A percentile compares a stretch with the other conserved stretches of the same genome.
phyloP scores from a whole-genome alignment of 441 rosid species.

The Croton setiger region DNA sequence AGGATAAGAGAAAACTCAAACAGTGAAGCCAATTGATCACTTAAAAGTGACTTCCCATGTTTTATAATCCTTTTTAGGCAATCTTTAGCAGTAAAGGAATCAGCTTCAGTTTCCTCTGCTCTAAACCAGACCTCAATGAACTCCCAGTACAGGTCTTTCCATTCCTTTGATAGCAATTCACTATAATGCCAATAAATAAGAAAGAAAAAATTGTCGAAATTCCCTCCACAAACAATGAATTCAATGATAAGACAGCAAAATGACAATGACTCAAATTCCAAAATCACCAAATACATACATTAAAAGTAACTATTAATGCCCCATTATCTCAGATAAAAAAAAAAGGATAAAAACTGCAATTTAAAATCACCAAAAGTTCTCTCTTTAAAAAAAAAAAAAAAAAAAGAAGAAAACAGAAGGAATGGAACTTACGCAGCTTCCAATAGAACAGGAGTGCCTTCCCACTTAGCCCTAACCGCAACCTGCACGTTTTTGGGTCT shows the following conservation, averaged over 20 bases:
- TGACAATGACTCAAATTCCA: background rate
- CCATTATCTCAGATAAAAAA: too few species aligned
- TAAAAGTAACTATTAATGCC: too few species aligned
- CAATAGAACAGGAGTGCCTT: conserved; percentile 91
- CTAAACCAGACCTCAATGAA: conserved; percentile 76
- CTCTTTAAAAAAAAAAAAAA: background rate
- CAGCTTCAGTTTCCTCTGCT: conserved; percentile 43
- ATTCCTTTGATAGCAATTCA: conserved; percentile 81
- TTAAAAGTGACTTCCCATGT: conserved; percentile 49
- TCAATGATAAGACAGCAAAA: background rate
- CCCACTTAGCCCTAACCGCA: conserved; percentile 90
- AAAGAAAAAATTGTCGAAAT: background rate
- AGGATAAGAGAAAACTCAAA: conserved; percentile 82
- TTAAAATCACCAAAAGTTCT: too few species aligned
- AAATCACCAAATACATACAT: too few species aligned
- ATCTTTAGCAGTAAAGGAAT: conserved; percentile 66
- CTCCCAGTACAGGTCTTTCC: conserved; percentile 85
- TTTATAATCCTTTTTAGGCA: conserved; percentile 66
- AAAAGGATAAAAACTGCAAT: background rate
- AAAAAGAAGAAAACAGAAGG: background rate
- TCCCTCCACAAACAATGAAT: background rate
- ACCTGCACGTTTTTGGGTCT: conserved; percentile 92
- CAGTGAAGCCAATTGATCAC: conserved; percentile 63
- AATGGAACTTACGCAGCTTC: conserved; percentile 73
- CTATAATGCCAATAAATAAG: conserved; percentile 38